A percentile compares a stretch with the other conserved stretches of the same genome.
Evolutionary conservation across 2,329 filamentous ascomycete genomes (phyloP).

Genomic region (Sporothrix brunneoviolacea): DNA sequence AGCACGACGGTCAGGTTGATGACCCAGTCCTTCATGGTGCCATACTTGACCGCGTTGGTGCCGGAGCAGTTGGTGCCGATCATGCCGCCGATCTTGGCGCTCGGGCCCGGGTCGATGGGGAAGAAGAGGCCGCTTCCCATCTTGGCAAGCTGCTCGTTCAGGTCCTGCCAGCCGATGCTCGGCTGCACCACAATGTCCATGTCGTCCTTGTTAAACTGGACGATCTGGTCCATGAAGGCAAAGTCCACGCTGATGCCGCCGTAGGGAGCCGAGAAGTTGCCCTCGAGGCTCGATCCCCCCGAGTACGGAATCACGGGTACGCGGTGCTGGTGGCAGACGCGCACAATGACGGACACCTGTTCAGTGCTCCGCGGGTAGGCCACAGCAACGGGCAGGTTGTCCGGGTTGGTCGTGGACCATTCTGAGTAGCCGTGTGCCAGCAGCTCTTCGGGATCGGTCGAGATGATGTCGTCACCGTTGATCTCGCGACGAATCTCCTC

Average conservation of each 20-base stretch:
- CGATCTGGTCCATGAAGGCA: slow-evolving; percentile 73
- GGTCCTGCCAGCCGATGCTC: slow-evolving; percentile 82
- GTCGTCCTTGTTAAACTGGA: slow-evolving; percentile 75
- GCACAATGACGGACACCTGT: slow-evolving; percentile 53
- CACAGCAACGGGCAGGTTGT: slow-evolving; percentile 55
- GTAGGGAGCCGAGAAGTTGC: slow-evolving; percentile 80
- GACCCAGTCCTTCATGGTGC: slow-evolving; percentile 85
- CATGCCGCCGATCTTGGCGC: slow-evolving; percentile 76
- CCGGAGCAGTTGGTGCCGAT: slow-evolving; percentile 72
- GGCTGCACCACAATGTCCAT: slow-evolving; percentile 93
- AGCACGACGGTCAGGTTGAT: slow-evolving; percentile 76
- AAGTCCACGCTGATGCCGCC: slow-evolving; percentile 90
- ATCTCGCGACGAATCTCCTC: slow-evolving; percentile 45
- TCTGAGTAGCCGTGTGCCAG: slow-evolving; percentile 59
- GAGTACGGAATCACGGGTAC: slow-evolving; percentile 85
- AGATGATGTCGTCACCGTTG: slow-evolving; percentile 46
- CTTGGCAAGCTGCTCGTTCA: slow-evolving; percentile 66
- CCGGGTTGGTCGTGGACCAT: slow-evolving; percentile 57
- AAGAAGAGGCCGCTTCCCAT: slow-evolving; percentile 77
- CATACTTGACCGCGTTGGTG: slow-evolving; percentile 74
- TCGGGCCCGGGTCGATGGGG: slow-evolving; percentile 73
- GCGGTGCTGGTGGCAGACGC: slow-evolving; percentile 69
- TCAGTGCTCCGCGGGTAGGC: slow-evolving; percentile 56
- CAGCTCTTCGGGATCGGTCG: slow-evolving; percentile 56
- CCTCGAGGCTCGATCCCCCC: slow-evolving; percentile 79